A percentile compares a stretch with the other conserved stretches of the same genome.
These are phyloP conservation scores for Phytomonas sp. DNA, from an alignment of 208 protist genomes.

Conservation along the genomic window DNA sequence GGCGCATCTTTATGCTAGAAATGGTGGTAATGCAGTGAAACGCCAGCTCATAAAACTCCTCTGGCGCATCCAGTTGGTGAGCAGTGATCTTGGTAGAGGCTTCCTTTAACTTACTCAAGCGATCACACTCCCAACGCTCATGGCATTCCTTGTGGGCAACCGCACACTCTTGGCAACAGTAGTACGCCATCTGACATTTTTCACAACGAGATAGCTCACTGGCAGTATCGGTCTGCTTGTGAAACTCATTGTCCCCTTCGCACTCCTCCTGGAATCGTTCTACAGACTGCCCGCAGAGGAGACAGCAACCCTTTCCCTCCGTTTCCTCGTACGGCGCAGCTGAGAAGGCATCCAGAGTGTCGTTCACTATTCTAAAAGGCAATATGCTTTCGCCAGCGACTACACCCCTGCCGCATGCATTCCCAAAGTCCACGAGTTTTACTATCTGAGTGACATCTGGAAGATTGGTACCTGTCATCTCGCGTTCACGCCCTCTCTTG, in stretches of 20 bases:
- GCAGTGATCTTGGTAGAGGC: conserved; percentile 33
- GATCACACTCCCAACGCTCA: conserved; percentile 50
- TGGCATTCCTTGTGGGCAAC: conserved; percentile 37
- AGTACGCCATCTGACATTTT: conserved; percentile 36
- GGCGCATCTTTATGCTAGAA: conserved; percentile 22
- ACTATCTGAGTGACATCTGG: conserved; percentile 7
- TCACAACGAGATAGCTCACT: conserved; percentile 16
- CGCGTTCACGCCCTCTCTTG: not conserved
- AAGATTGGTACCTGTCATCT: conserved; percentile 1
- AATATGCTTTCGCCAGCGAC: conserved; percentile 29
- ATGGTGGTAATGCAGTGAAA: conserved; percentile 73
- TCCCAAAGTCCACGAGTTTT: conserved; percentile 17
- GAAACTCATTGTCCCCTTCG: not conserved
- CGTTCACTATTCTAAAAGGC: conserved; percentile 27
- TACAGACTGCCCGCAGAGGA: conserved; percentile 29
- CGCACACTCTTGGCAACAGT: conserved; percentile 52
- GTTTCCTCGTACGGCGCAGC: conserved; percentile 57
- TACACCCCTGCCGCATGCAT: conserved; percentile 36
- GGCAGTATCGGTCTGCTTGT: not conserved
- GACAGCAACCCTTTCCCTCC: conserved; percentile 31
- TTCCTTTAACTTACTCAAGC: conserved; percentile 36
- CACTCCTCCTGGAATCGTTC: not conserved
- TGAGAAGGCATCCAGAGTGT: conserved; percentile 45
- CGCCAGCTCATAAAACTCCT: conserved; percentile 60
- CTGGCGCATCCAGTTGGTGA: conserved; percentile 29